Conservation (phyloP, 2,329 filamentous ascomycete genomes). For the Penicillium crustosum region DNA sequence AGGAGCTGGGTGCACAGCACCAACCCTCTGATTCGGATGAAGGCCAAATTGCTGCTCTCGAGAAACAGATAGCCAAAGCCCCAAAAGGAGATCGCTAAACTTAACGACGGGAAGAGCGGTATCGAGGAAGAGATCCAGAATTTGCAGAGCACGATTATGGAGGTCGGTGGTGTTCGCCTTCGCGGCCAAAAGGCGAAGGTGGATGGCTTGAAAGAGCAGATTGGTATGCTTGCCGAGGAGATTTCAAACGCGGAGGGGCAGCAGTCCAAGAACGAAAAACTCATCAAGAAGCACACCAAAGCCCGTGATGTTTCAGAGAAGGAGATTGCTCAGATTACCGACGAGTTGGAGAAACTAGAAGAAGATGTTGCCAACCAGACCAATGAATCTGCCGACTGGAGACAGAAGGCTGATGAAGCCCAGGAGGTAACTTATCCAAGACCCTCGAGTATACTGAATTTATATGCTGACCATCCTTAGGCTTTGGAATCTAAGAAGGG, state of each 20-base stretch:
- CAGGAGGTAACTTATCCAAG: slow-evolving; percentile 55
- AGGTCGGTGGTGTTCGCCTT: slow-evolving; percentile 90
- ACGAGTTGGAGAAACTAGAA: slow-evolving; percentile 75
- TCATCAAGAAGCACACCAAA: slow-evolving; percentile 81
- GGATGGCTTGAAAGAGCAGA: slow-evolving; percentile 82
- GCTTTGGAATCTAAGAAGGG: slow-evolving; percentile 75
- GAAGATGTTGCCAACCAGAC: slow-evolving; percentile 76
- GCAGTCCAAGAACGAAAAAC: slow-evolving; percentile 91
- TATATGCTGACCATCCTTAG: slow-evolving; percentile 37
- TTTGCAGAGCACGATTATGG: slow-evolving; percentile 96
- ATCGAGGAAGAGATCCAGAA: slow-evolving; percentile 91
- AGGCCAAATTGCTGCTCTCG: slow-evolving; percentile 66
- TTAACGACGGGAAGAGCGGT: slow-evolving; percentile 81
- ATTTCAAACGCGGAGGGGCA: slow-evolving; percentile 83
- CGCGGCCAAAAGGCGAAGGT: slow-evolving; percentile 88
- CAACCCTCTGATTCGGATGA: slow-evolving; percentile 80
- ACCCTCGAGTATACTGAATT: background rate
- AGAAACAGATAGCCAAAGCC: slow-evolving; percentile 71
- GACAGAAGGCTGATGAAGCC: slow-evolving; percentile 74
- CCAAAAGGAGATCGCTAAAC: slow-evolving; percentile 72
- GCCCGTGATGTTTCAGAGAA: slow-evolving; percentile 73
- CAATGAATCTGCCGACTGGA: slow-evolving; percentile 70
- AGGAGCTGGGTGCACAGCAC: slow-evolving; percentile 79
- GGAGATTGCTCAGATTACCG: slow-evolving; percentile 70
- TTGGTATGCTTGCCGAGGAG: slow-evolving; percentile 75